Evolutionary conservation across 495 filamentous ascomycete genomes (phyloP).

Genomic region (Glarea lozoyensis): DNA sequence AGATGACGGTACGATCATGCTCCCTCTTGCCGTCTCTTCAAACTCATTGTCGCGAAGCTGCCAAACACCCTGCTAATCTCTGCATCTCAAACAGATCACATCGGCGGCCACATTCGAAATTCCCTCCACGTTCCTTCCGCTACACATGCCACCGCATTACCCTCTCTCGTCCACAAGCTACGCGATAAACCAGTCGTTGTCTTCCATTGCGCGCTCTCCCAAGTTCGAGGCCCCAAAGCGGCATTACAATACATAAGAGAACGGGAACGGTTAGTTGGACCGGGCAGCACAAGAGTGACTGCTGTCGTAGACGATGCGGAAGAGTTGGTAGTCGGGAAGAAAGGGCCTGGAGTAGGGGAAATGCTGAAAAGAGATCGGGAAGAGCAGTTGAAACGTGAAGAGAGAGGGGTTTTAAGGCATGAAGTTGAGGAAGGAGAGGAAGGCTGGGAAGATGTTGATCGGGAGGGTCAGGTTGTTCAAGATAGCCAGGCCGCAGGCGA

Average conservation of each 20-base stretch:
- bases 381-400: slow-evolving; percentile 42
- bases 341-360: slow-evolving; percentile 10
- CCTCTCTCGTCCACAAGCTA: slow-evolving; percentile 73
- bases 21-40: not conserved
- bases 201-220: slow-evolving; percentile 92
- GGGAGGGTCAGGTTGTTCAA: too few relatives aligned
- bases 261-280: slow-evolving; percentile 38
- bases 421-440: slow-evolving; percentile 20
- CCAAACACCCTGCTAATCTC: not conserved
- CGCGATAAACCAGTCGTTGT: slow-evolving; percentile 73
- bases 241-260: slow-evolving; percentile 62
- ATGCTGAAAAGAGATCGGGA: slow-evolving; percentile 12
- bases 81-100: too few relatives aligned
- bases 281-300: too few relatives aligned
- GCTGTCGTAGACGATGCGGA: too few relatives aligned
- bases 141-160: slow-evolving; percentile 63
- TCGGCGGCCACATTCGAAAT: slow-evolving; percentile 82
- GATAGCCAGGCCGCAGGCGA: too few relatives aligned
- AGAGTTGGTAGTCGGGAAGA: slow-evolving; percentile 8
- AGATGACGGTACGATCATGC: slow-evolving; percentile 52
- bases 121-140: slow-evolving; percentile 68
- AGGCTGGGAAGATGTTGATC: slow-evolving; percentile 19
- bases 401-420: too few relatives aligned
- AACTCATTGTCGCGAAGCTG: not conserved
- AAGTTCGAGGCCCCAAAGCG: slow-evolving; percentile 71